A percentile compares a stretch with the other conserved stretches of the same genome.
Conservation (phyloP, 768 basidiomycete species). For the Auriculariales sp. region DNA sequence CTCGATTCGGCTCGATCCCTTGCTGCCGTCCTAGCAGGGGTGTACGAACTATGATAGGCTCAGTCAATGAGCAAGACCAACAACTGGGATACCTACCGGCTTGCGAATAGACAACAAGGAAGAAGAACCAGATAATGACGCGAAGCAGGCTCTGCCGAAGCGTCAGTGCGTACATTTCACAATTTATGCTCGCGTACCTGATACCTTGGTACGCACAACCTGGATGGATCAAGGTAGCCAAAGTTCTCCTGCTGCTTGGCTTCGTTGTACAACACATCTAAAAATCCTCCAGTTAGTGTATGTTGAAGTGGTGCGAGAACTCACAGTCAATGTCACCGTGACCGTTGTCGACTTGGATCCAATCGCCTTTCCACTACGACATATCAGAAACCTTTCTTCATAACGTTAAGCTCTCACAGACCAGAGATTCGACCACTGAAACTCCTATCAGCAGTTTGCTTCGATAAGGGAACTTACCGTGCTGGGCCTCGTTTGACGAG, state of each 20-base stretch:
- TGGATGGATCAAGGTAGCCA: slow-evolving; percentile 59
- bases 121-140: slow-evolving; percentile 61
- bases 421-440: slow-evolving; percentile 60
- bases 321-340: slow-evolving; percentile 67
- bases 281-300: slow-evolving; percentile 5
- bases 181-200: no score
- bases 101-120: slow-evolving; percentile 69
- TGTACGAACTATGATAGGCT: slow-evolving; percentile 1
- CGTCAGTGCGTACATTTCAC: neutral
- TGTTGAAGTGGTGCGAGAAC: slow-evolving; percentile 8
- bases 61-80: neutral
- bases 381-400: no score
- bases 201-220: slow-evolving; percentile 68
- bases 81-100: slow-evolving; percentile 36
- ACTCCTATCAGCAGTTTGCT: neutral
- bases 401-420: no score
- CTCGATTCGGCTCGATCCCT: slow-evolving; percentile 38
- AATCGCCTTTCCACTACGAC: slow-evolving; percentile 58
- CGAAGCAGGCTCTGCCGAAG: slow-evolving; percentile 55
- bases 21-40: slow-evolving; percentile 68
- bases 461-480: slow-evolving; percentile 30
- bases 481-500: slow-evolving; percentile 74
- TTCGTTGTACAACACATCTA: slow-evolving; percentile 58
- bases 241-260: slow-evolving; percentile 39
- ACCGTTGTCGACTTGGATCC: slow-evolving; percentile 65